Base-by-base conservation (phyloP, 805 yeast species). In the Kodamaea sagamina region DNA sequence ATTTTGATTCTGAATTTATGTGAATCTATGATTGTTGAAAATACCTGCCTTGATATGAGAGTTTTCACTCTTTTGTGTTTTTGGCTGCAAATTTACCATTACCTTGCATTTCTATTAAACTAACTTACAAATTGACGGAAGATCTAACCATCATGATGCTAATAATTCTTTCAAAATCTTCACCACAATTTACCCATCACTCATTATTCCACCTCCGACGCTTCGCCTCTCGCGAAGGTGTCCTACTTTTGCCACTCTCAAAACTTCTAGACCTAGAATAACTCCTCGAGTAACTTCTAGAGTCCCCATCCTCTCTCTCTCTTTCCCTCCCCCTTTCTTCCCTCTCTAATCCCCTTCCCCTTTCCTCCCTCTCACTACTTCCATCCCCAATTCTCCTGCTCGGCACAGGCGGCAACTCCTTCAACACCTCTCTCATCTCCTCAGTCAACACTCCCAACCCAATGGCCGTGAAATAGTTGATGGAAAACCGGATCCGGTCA, bases 391-490 rank as follows among this genome's bases (percentile, higher is more conserved):
- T 36, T 49, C 26, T 36, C 47, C 19, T 44, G 9, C 49, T 42
- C 37, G 49, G 55, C 27, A 46, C 62, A 4, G 39, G 24, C 3
- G 72, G 62, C 25, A 71, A 51, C 12, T 52, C 51, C 41, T 63
- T 57, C 45, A 82, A 60, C 11, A 65, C 69, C 4, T 68, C 74
- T 64, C 98, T 77, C 95, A 90, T 85, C 1, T 68, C 77, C 28
- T 88, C 96, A 0, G 98, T 90, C 44, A 92, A 59, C 2, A 76
- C 74, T 35, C 97, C 97, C 38, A 92, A 61, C 0, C 95, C 95
- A 48, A 92, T 89, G 1, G 97, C 97, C 0, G 97, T 92, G 62
- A 92, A 92, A 59, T 75, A 92, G 58, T 92, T 92, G 58, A 89
- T 89, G 1, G 95, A 76, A 59, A 90, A 92, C 46, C 92, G 71